Evolutionary conservation across 805 yeast species (phyloP).

Genomic region (Candida silvicultrix): DNA sequence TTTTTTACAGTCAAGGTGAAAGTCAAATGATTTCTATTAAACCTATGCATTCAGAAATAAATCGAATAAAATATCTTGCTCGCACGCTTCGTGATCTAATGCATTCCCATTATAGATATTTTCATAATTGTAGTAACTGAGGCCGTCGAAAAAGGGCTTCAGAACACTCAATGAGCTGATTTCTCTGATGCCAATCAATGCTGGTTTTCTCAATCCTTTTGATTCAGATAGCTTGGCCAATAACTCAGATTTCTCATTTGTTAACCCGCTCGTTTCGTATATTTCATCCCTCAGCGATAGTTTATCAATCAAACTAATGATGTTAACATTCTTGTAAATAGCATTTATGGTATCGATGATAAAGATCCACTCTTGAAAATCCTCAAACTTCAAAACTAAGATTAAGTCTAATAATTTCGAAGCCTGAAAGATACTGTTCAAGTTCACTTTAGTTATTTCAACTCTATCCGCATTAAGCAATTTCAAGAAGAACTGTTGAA

Average conservation of each 20-base stretch:
- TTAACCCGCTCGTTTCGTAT: conserved; percentile 18
- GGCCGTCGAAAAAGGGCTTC: conserved; percentile 56
- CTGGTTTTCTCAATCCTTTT: conserved; percentile 26
- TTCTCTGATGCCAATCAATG: conserved; percentile 31
- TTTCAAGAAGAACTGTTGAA: conserved; percentile 45
- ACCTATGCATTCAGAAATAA: conserved; percentile 26
- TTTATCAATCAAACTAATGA: conserved; percentile 20
- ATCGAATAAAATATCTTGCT: conserved; percentile 54
- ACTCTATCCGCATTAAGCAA: conserved; percentile 22
- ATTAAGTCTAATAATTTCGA: conserved; percentile 77
- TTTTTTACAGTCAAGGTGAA: neutral
- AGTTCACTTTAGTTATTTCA: conserved; percentile 30
- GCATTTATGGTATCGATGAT: conserved; percentile 63
- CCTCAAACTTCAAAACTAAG: conserved; percentile 64
- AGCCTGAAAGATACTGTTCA: conserved; percentile 44
- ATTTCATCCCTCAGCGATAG: conserved; percentile 12
- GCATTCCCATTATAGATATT: conserved; percentile 47
- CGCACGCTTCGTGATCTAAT: conserved; percentile 40
- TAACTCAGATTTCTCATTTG: conserved; percentile 10
- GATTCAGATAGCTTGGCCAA: conserved; percentile 12
- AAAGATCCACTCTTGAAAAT: conserved; percentile 86
- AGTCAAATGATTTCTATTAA: neutral
- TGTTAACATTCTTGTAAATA: conserved; percentile 32
- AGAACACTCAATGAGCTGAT: conserved; percentile 40
- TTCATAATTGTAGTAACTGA: conserved; percentile 62